Conservation (phyloP, 495 filamentous ascomycete genomes). For the Aspergillus carlsbadensis region DNA sequence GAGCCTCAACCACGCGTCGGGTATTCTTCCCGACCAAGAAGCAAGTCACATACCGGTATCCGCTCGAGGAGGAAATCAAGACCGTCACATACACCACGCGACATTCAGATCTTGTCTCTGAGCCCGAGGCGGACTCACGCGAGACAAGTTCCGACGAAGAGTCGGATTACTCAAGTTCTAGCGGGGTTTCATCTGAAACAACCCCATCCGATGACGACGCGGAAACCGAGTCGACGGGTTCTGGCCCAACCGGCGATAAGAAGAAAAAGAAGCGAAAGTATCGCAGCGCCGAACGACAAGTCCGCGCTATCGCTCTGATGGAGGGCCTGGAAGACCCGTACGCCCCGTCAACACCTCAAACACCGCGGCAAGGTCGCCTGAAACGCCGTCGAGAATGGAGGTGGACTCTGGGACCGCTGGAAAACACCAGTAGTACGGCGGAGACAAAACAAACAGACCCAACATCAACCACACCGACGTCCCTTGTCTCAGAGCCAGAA, state of each 20-base stretch:
- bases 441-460: not conserved
- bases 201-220: slow-evolving; percentile 45
- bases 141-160: slow-evolving; percentile 31
- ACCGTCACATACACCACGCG: slow-evolving; percentile 51
- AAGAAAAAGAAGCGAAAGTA: slow-evolving; percentile 42
- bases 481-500: not conserved
- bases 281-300: slow-evolving; percentile 37
- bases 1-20: slow-evolving; percentile 35
- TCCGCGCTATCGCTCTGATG: slow-evolving; percentile 42
- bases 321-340: slow-evolving; percentile 36
- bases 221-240: not conserved
- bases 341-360: slow-evolving; percentile 44
- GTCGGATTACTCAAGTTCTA: slow-evolving; percentile 33
- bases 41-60: slow-evolving; percentile 52
- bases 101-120: slow-evolving; percentile 46
- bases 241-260: not conserved
- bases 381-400: slow-evolving; percentile 56
- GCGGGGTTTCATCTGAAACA: slow-evolving; percentile 32
- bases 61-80: slow-evolving; percentile 55
- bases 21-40: slow-evolving; percentile 59
- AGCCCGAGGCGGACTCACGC: slow-evolving; percentile 15
- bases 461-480: not conserved
- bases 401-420: slow-evolving; percentile 54
- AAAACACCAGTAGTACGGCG: slow-evolving; percentile 5
- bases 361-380: slow-evolving; percentile 46